Evolutionary conservation across 1,284 basidiomycete species (phyloP).

Genomic region (Moesziomyces sp.): DNA sequence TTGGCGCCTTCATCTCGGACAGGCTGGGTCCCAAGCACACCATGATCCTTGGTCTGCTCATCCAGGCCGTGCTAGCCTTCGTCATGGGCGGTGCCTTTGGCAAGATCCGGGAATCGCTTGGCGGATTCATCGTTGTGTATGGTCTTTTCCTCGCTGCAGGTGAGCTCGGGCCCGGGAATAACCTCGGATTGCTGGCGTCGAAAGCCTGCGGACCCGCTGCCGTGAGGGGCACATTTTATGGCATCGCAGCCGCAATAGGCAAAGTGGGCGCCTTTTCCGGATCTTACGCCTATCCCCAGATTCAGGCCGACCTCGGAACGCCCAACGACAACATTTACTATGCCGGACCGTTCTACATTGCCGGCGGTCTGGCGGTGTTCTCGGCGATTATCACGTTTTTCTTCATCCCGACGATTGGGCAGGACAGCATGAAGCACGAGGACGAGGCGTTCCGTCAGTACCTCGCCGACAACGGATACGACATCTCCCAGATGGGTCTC

Average conservation of each 20-base stretch:
- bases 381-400: slow-evolving; percentile 80
- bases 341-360: slow-evolving; percentile 68
- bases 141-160: slow-evolving; percentile 90
- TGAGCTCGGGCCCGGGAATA: slow-evolving; percentile 73
- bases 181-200: slow-evolving; percentile 59
- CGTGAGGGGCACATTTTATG: slow-evolving; percentile 61
- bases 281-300: slow-evolving; percentile 53
- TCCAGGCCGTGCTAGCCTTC: slow-evolving; percentile 73
- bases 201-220: slow-evolving; percentile 56
- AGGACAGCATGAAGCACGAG: slow-evolving; percentile 83
- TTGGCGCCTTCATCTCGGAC: slow-evolving; percentile 79
- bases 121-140: slow-evolving; percentile 76
- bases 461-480: slow-evolving; percentile 57
- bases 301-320: slow-evolving; percentile 44
- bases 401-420: slow-evolving; percentile 79
- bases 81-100: slow-evolving; percentile 57
- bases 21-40: slow-evolving; percentile 62
- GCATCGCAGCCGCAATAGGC: slow-evolving; percentile 79
- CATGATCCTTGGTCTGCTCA: slow-evolving; percentile 56
- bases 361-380: slow-evolving; percentile 77
- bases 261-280: slow-evolving; percentile 71
- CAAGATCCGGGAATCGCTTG: slow-evolving; percentile 64
- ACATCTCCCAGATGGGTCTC: slow-evolving; percentile 56
- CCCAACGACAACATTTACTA: slow-evolving; percentile 38
- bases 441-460: slow-evolving; percentile 73